Percentiles rank a stretch among this genome's conserved stretches.
Conservation (phyloP, 2,329 filamentous ascomycete genomes). For the Colletotrichum nymphaeae region DNA sequence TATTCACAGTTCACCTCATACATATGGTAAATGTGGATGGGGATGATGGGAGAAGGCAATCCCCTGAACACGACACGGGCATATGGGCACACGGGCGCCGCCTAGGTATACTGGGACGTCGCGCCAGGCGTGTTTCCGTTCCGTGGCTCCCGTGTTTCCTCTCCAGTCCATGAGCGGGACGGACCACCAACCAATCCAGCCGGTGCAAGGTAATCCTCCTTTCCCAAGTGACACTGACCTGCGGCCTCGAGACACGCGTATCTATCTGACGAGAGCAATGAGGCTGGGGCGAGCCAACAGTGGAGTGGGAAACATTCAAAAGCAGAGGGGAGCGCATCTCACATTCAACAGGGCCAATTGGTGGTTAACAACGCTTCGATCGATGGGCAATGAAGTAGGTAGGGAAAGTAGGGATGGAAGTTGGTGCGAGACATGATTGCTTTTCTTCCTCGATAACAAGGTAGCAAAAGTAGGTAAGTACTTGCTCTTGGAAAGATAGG, state of each 20-base stretch:
- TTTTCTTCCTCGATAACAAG: too few relatives aligned
- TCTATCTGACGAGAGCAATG: background rate
- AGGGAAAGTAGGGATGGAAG: background rate
- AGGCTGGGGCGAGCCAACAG: background rate
- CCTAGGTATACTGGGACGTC: background rate
- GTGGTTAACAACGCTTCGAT: too few relatives aligned
- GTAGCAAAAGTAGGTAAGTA: too few relatives aligned
- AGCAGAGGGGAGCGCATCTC: too few relatives aligned
- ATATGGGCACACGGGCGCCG: background rate
- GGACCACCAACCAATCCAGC: background rate
- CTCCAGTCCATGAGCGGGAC: background rate
- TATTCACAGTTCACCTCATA: too few relatives aligned
- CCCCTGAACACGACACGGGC: background rate
- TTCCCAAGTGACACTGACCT: background rate
- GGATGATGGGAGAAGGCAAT: background rate
- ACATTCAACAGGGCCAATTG: too few relatives aligned
- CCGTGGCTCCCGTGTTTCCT: slow-evolving; percentile 24
- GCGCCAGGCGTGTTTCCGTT: slow-evolving; percentile 11
- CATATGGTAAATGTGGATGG: background rate
- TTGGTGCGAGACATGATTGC: background rate
- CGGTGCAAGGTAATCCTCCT: background rate
- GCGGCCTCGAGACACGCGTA: background rate
- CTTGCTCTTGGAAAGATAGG: background rate
- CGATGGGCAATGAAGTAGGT: background rate
- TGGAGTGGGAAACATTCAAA: background rate